These are phyloP conservation scores for Penicillium canescens DNA, from an alignment of 495 filamentous ascomycete genomes.

Conservation along the genomic window DNA sequence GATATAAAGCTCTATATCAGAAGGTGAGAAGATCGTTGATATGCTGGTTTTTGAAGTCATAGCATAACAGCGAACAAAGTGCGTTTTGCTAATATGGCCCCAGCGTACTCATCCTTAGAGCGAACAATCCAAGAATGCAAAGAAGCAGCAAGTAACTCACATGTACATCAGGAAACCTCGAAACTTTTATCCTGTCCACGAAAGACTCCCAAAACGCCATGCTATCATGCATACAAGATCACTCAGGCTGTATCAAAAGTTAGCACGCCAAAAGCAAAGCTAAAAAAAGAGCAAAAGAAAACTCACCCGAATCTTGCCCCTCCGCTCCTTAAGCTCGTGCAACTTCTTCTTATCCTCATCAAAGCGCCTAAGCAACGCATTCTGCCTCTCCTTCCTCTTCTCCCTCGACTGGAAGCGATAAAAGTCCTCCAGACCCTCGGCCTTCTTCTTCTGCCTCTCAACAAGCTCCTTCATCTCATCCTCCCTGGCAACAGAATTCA, in stretches of 20 bases:
- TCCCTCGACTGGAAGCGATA: slow-evolving; percentile 94
- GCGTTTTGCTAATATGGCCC: slow-evolving; percentile 57
- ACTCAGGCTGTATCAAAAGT: slow-evolving; percentile 42
- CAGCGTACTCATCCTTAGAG: slow-evolving; percentile 53
- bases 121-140: background rate
- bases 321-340: slow-evolving; percentile 50
- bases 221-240: slow-evolving; percentile 19
- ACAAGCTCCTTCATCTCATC: slow-evolving; percentile 73
- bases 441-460: slow-evolving; percentile 72
- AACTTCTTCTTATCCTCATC: slow-evolving; percentile 57
- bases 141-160: slow-evolving; percentile 13
- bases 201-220: slow-evolving; percentile 30
- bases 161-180: slow-evolving; percentile 11
- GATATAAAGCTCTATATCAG: slow-evolving; percentile 26
- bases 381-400: slow-evolving; percentile 79
- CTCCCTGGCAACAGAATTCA: slow-evolving; percentile 69
- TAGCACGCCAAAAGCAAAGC: slow-evolving; percentile 12
- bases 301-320: slow-evolving; percentile 50
- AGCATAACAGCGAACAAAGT: slow-evolving; percentile 35
- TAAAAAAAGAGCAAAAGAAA: slow-evolving; percentile 5
- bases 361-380: slow-evolving; percentile 58
- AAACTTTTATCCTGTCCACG: slow-evolving; percentile 7
- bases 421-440: slow-evolving; percentile 71
- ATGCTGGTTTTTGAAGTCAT: slow-evolving; percentile 56
- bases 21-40: slow-evolving; percentile 53